Conservation (phyloP, 2,329 filamentous ascomycete genomes). For the Stachybotrys chartarum region DNA sequence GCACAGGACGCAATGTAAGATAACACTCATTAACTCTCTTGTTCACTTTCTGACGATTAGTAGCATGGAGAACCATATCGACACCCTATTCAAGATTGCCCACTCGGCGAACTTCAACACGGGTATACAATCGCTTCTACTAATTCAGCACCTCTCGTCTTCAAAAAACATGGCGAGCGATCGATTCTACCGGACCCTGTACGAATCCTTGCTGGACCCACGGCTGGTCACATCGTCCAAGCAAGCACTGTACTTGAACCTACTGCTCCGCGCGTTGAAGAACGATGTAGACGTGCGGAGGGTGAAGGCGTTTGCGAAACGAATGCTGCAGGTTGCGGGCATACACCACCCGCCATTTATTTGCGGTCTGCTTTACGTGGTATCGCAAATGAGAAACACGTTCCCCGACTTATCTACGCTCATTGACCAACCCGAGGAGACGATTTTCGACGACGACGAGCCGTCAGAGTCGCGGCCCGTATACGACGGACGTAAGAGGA, state of each 20-base stretch:
- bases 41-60: conserved; percentile 7
- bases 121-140: conserved; percentile 86
- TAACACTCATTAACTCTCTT: not conserved
- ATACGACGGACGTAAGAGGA: conserved; percentile 86
- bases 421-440: conserved; percentile 72
- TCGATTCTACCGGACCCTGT: conserved; percentile 89
- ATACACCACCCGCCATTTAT: conserved; percentile 90
- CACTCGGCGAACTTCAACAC: conserved; percentile 99
- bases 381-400: conserved; percentile 69
- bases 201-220: conserved; percentile 89
- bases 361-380: conserved; percentile 85
- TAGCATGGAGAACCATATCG: conserved; percentile 78
- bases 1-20: conserved; percentile 67
- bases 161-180: conserved; percentile 77
- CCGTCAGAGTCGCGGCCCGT: conserved; percentile 27
- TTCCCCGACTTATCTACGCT: conserved; percentile 78
- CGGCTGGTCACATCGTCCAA: conserved; percentile 86
- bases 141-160: conserved; percentile 86
- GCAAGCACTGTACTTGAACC: conserved; percentile 88
- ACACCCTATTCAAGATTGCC: conserved; percentile 91
- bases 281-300: conserved; percentile 83
- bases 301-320: conserved; percentile 93
- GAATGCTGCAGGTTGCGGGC: conserved; percentile 78
- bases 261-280: conserved; percentile 83
- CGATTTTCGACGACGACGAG: conserved; percentile 58